Evolutionary conservation across 345 rosid genomes (phyloP).

Genomic region (Dimocarpus longan): DNA sequence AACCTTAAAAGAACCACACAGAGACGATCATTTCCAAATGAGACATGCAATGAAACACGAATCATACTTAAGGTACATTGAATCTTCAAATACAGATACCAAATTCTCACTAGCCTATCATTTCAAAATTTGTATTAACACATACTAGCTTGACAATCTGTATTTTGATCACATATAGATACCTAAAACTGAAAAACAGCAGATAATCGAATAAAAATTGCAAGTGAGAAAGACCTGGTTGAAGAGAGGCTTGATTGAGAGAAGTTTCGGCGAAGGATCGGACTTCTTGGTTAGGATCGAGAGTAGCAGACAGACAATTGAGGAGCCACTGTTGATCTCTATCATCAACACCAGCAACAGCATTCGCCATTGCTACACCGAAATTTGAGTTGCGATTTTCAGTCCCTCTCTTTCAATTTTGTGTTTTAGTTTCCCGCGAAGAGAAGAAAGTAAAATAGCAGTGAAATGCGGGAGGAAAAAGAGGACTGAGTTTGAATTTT

Average conservation of each 20-base stretch:
- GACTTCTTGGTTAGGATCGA: conserved; percentile 78
- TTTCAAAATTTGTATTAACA: neutral
- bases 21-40: neutral
- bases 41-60: neutral
- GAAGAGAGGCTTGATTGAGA: conserved; percentile 80
- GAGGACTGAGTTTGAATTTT: neutral
- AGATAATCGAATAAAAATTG: neutral
- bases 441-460: neutral
- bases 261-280: conserved; percentile 91
- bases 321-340: conserved; percentile 91
- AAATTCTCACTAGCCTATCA: neutral
- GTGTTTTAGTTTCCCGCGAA: conserved; percentile 30
- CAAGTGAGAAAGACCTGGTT: conserved; percentile 58
- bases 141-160: neutral
- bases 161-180: neutral
- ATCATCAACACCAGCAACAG: conserved; percentile 40
- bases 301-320: conserved; percentile 81
- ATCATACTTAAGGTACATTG: neutral
- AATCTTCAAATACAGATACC: neutral
- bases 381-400: conserved; percentile 7
- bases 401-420: neutral
- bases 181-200: neutral
- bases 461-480: neutral
- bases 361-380: conserved; percentile 28
- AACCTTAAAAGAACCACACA: neutral